Evolutionary conservation across 768 basidiomycete genomes (phyloP), one percentile per base, ranked within the genome.

Genomic region (Mycena rosella): DNA sequence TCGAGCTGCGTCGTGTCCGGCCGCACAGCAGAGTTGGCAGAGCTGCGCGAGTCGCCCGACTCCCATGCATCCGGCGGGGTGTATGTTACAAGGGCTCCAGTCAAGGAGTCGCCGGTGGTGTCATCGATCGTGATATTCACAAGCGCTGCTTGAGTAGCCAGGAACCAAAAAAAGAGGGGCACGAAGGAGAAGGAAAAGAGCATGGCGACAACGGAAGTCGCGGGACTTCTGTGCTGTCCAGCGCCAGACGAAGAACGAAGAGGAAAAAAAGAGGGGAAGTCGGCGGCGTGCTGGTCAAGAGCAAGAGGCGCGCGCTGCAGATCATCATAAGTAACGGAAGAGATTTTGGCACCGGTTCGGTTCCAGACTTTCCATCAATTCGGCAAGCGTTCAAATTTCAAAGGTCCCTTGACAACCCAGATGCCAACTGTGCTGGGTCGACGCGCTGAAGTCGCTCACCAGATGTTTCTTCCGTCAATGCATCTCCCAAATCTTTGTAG

Each of bases 91-190:
- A 58, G 67, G 20, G 60, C 68, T 29, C 81, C 77, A 42, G 79
- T 80, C 24, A 60, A 22, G 18, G 73, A 63, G 68, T 82, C 77
- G 38, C 78, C 78, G 29, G 71, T 68, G 40, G 76, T 76, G 71
- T 84, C 83, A 76, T 86, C 84, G 40, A 86, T 77, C 6, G 84
- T 84, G 32, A 80, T 70, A 63, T 85, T 84, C 27, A 78, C 72
- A 29, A 79, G 73, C 20, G 67, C 53, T 17, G 73, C 73, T 26
- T 64, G 60, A 22, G 63, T 30, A 52, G 6, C 9, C 27, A 44
- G 20, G 49, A 68, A 67, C 36, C 51, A 65, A 34, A 55, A 71
- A 63, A 70, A 67, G 22, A 54, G 14, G 24, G 45, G 53, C 18
- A 52, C 27, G 40, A 66, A 44, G 36, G 32, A 51, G 26, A 56